Evolutionary conservation across 1,284 basidiomycete species (phyloP), one percentile per base, ranked within the genome.

Genomic region (Hypsizygus ulmarius): DNA sequence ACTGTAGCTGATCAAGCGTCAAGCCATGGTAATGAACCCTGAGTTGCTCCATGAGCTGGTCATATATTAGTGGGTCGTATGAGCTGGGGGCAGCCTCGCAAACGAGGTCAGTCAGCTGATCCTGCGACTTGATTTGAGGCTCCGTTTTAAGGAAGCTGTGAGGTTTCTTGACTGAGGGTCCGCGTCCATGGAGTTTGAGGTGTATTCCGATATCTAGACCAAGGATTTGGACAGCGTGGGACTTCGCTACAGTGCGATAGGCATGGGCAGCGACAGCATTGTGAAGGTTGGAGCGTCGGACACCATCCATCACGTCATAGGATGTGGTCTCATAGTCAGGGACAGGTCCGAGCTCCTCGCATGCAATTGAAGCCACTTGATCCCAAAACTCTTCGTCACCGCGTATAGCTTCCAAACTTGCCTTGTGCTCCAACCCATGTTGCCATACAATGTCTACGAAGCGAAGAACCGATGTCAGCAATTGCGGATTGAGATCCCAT

Each of bases 361-460:
- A 75, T 5, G 81, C 74, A 32, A 93, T 74, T 12, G 71, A 72
- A 0, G 77, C 75, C 7, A 94, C 65, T 21, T 74, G 72, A 7
- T 75, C 69, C 84, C 89, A 93, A 52, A 93, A 81, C 14, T 67
- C 69, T 0, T 70, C 58, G 52, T 86, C 77, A 12, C 72, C 65
- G 14, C 84, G 78, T 5, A 84, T 66, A 1, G 72, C 58, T 18
- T 81, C 77, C 38, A 94, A 71, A 0, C 77, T 70, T 0, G 71
- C 58, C 48, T 78, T 81, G 62, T 93, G 89, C 58, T 93, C 90
- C 42, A 86, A 71, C 5, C 82, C 87, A 59, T 91, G 90, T 57
- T 85, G 79, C 90, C 90, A 95, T 1, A 92, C 84, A 7, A 84
- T 76, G 53, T 88, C 81, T 49, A 95, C 68, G 70, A 95, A 97